Evolutionary conservation across 1,284 basidiomycete species (phyloP).

Genomic region (Tylopilus sp.): DNA sequence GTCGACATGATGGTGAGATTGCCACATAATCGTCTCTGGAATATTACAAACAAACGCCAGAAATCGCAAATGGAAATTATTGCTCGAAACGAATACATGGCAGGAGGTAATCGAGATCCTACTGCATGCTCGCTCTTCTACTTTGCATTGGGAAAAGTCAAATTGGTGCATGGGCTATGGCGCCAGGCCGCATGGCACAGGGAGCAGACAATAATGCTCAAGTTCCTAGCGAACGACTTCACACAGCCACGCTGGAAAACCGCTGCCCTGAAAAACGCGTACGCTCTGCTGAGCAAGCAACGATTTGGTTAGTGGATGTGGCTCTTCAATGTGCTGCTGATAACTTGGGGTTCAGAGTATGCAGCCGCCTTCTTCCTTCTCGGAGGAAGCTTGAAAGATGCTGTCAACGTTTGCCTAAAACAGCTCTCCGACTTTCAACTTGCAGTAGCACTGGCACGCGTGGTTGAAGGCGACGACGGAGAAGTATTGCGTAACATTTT

Average conservation of each 20-base stretch:
- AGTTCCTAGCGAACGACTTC: conserved; percentile 93
- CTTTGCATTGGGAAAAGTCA: conserved; percentile 90
- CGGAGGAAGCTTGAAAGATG: conserved; percentile 86
- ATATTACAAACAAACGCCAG: conserved; percentile 39
- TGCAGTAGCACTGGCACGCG: conserved; percentile 82
- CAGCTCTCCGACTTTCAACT: conserved; percentile 90
- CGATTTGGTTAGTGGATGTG: conserved; percentile 70
- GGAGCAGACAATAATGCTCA: conserved; percentile 88
- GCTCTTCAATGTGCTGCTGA: conserved; percentile 3
- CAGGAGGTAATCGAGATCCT: conserved; percentile 83
- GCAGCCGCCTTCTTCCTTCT: conserved; percentile 98
- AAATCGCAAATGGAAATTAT: conserved; percentile 84
- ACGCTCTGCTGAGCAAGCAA: conserved; percentile 86
- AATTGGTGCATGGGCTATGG: conserved; percentile 94
- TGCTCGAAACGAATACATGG: conserved; percentile 90
- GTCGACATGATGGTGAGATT: conserved; percentile 69
- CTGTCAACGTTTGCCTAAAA: conserved; percentile 87
- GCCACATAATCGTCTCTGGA: conserved; percentile 1
- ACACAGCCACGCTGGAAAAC: conserved; percentile 83
- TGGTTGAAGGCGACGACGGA: conserved; percentile 82
- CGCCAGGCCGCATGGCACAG: conserved; percentile 92
- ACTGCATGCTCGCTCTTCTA: conserved; percentile 89
- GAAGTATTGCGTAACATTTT: conserved; percentile 75
- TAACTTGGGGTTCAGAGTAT: conserved; percentile 61
- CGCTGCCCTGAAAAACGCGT: conserved; percentile 96